Evolutionary conservation across 2,329 filamentous ascomycete genomes (phyloP), one percentile per base, ranked within the genome.

Genomic region (Parafenestella ontariensis): DNA sequence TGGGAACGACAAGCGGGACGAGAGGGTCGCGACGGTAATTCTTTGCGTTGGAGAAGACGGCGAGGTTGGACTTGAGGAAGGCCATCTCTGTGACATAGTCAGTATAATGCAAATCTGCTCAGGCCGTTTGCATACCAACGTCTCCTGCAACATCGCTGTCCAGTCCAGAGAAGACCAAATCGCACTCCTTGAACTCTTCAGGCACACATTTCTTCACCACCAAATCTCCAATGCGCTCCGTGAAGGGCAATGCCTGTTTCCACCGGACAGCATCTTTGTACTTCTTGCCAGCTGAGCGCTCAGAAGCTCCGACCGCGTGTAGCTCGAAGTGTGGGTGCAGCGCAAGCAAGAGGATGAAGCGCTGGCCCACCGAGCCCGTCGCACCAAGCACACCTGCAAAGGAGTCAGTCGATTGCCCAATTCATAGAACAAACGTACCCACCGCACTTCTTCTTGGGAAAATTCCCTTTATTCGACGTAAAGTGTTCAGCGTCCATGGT

Each of bases 11-110:
- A 71, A 98, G 87, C 10, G 95, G 95, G 2, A 97, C 92, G 44
- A 94, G 82, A 18, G 92, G 92, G 75, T 96, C 89, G 74, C 89
- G 89, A 68, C 95, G 90, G 84, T 96, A 92, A 85, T 97, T 98
- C 79, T 97, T 97, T 46, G 95, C 93, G 77, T 98, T 99, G 69
- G 92, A 96, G 82, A 99, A 98, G 75, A 97, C 90, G 69, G 91
- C 87, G 46, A 97, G 87, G 71, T 96, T 88, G 57, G 92, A 89
- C 73, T 89, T 89, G 71, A 96, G 84, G 77, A 98, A 98, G 65
- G 90, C 90, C 85, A 91, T 91, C 78, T 98, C 93, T 69, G 52
- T 56, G 3, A 1, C 23, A 29, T 5, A 17, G 3, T 63, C 24
- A 63, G 56, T 34, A 10, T 15, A n/a, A 15, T 8, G 13, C 23